These are phyloP conservation scores for Spencermartinsiella ligniputridi DNA, from an alignment of 1,139 yeast species.

Conservation along the genomic window DNA sequence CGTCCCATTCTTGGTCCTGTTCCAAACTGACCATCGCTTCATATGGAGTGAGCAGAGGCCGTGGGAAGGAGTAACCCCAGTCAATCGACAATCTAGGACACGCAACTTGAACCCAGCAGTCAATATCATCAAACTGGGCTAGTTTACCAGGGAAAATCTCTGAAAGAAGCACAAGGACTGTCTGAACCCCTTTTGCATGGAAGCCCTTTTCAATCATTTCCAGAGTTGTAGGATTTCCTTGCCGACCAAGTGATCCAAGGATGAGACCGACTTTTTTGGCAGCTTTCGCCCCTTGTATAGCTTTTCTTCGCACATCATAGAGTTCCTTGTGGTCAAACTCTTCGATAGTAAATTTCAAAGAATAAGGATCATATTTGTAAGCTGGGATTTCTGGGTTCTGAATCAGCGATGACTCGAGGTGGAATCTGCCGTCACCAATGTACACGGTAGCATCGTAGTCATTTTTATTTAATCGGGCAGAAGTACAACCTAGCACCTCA, in stretches of 20 bases:
- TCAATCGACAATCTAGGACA: conserved; percentile 95
- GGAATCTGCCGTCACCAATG: conserved; percentile 96
- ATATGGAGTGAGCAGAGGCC: conserved; percentile 90
- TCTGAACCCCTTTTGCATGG: conserved; percentile 52
- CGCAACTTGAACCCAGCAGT: conserved; percentile 95
- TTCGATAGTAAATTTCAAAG: conserved; percentile 84
- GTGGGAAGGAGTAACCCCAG: conserved; percentile 97
- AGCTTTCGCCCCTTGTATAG: conserved; percentile 54
- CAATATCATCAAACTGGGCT: conserved; percentile 91
- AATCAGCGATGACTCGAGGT: conserved; percentile 93
- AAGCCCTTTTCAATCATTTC: conserved; percentile 57
- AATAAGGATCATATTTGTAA: conserved; percentile 90
- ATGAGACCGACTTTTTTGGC: conserved; percentile 78
- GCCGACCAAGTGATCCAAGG: conserved; percentile 95
- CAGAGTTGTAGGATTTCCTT: conserved; percentile 81
- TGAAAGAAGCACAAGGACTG: conserved; percentile 77
- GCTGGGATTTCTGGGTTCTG: conserved; percentile 94
- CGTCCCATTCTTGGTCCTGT: conserved; percentile 62
- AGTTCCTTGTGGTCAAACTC: conserved; percentile 82
- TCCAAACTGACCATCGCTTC: conserved; percentile 90
- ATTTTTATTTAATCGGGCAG: conserved; percentile 62
- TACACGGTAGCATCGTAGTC: conserved; percentile 75
- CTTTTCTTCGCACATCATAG: conserved; percentile 67
- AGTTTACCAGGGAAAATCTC: conserved; percentile 92
- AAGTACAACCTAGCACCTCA: conserved; percentile 94